A percentile compares a stretch with the other conserved stretches of the same genome.
These are phyloP conservation scores for Aureobasidium vineae DNA, from an alignment of 2,329 filamentous ascomycete species.

Conservation along the genomic window DNA sequence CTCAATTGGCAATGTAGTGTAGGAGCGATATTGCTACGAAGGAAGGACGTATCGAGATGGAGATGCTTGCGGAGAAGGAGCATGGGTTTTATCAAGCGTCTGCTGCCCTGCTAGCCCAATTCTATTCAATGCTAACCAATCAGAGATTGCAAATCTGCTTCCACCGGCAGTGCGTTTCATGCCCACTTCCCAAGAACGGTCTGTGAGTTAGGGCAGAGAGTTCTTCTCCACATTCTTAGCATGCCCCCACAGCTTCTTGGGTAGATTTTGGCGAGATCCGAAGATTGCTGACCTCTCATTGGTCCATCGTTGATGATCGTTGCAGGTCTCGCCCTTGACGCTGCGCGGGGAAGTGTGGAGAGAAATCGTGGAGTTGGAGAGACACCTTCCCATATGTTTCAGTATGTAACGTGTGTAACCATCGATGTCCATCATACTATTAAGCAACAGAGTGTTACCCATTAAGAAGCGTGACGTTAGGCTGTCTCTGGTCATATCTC, in stretches of 20 bases:
- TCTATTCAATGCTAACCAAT: not conserved
- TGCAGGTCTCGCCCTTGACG: too few species aligned
- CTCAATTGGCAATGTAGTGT: not conserved
- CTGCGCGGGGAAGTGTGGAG: conserved; percentile 3
- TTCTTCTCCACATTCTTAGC: not conserved
- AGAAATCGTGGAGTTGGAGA: not conserved
- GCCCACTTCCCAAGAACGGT: conserved; percentile 2
- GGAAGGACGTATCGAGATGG: conserved; percentile 14
- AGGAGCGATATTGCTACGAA: not conserved
- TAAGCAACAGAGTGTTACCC: too few species aligned
- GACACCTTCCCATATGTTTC: not conserved
- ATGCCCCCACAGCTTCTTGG: not conserved
- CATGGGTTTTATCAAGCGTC: conserved; percentile 2
- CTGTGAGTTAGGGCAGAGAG: not conserved
- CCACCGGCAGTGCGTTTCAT: conserved; percentile 2
- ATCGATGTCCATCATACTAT: too few species aligned
- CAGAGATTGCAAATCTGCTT: not conserved
- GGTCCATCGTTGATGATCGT: too few species aligned
- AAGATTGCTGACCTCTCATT: not conserved
- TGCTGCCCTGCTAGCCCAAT: too few species aligned
- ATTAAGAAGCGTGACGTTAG: too few species aligned
- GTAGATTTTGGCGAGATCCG: too few species aligned
- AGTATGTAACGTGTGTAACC: too few species aligned
- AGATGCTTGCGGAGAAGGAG: conserved; percentile 11
- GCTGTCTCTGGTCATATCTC: too few species aligned